Evolutionary conservation across 306 rosid species (phyloP).

Genomic region (Inga laurina): DNA sequence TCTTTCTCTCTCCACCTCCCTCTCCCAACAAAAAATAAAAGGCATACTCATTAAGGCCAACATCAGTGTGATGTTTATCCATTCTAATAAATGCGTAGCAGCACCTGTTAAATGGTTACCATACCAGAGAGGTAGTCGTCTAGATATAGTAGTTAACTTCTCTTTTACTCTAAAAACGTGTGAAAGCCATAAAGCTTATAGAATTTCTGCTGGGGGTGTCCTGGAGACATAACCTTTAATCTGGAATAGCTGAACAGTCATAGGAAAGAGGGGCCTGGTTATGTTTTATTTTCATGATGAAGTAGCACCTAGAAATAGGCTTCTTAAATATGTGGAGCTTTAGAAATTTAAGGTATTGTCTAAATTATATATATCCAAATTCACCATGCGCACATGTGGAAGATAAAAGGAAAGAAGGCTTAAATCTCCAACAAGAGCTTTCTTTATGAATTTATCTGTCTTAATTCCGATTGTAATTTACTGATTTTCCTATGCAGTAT

Average conservation of each 20-base stretch:
- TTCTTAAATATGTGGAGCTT: background rate
- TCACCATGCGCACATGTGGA: background rate
- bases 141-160: background rate
- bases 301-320: background rate
- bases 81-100: background rate
- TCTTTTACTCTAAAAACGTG: background rate
- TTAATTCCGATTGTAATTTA: background rate
- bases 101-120: background rate
- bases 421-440: background rate
- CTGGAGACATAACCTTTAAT: constrained; percentile 6
- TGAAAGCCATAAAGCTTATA: background rate
- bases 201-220: constrained; percentile 3
- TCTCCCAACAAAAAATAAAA: background rate
- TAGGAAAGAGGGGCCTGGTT: background rate
- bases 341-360: background rate
- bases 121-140: background rate
- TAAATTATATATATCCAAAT: background rate
- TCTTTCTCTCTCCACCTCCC: background rate
- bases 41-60: background rate
- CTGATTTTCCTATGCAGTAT: constrained; percentile 50
- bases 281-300: background rate
- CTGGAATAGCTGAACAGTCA: constrained; percentile 17
- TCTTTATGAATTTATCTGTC: background rate
- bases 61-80: constrained; percentile 4
- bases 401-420: background rate